Conservation (phyloP, 257 asterid genomes). For the Perilla frutescens region DNA sequence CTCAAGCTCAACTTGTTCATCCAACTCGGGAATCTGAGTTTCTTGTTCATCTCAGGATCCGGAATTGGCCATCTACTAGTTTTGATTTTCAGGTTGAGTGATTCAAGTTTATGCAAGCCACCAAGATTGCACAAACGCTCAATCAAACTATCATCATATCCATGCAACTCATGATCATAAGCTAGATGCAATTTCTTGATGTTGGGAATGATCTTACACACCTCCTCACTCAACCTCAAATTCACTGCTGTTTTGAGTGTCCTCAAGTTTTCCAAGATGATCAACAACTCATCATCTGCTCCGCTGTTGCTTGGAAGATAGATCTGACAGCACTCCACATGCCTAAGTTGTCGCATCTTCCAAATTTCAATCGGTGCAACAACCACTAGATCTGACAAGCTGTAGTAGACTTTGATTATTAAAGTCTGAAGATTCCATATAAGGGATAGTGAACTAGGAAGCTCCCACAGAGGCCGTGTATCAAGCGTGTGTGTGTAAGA, state of each 20-base stretch:
- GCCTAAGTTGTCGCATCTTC: conserved; percentile 17
- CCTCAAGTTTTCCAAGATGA: no score
- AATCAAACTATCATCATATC: no score
- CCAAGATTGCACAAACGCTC: background rate
- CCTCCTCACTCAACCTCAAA: background rate
- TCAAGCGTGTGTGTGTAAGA: no score
- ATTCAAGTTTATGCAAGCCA: background rate
- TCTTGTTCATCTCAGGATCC: no score
- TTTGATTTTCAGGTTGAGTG: background rate
- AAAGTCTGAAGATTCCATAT: conserved; percentile 19
- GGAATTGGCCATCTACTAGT: no score
- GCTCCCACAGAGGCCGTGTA: no score
- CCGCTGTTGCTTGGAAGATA: no score
- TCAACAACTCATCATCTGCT: no score
- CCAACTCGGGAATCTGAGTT: background rate
- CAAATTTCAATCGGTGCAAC: background rate
- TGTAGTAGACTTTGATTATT: background rate
- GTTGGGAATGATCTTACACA: conserved; percentile 9
- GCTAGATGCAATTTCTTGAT: background rate
- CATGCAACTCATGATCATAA: background rate
- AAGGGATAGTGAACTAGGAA: background rate
- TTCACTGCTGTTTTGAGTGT: no score
- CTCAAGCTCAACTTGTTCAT: background rate
- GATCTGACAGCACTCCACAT: background rate
- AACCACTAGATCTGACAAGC: no score